Percentiles rank a stretch among this genome's conserved stretches.
These are phyloP conservation scores for Fusarium sp. DNA, from an alignment of 2,329 filamentous ascomycete genomes.

Conservation along the genomic window DNA sequence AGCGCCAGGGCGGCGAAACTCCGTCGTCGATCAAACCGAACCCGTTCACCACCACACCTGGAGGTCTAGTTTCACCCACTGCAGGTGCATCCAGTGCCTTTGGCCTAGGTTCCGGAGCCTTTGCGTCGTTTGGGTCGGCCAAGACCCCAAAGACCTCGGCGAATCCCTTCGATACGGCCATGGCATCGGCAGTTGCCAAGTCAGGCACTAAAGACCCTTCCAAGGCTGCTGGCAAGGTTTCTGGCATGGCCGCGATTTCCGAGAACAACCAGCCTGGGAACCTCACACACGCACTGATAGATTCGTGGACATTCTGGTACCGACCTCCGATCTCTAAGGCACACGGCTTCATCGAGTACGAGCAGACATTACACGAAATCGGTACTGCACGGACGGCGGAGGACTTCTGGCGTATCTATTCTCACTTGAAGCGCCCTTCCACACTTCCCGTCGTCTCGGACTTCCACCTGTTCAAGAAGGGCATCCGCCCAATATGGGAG, in stretches of 20 bases:
- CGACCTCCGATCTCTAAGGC: conserved; percentile 96
- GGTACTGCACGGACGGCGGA: conserved; percentile 85
- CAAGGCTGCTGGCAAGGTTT: conserved; percentile 50
- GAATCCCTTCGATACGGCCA: conserved; percentile 82
- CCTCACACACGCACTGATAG: conserved; percentile 73
- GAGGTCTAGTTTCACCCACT: conserved; percentile 59
- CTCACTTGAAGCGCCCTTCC: conserved; percentile 90
- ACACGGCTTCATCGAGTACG: conserved; percentile 88
- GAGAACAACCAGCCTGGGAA: conserved; percentile 55
- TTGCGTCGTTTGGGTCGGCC: conserved; percentile 84
- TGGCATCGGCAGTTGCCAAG: conserved; percentile 60
- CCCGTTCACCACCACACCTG: conserved; percentile 80
- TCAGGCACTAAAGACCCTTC: conserved; percentile 50
- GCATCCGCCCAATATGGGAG: conserved; percentile 97
- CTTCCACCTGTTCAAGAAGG: conserved; percentile 98
- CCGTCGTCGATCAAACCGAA: conserved; percentile 80
- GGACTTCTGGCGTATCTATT: conserved; percentile 91
- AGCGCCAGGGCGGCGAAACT: conserved; percentile 78
- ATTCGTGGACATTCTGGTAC: conserved; percentile 97
- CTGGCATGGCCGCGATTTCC: conserved; percentile 61
- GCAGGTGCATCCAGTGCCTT: conserved; percentile 88
- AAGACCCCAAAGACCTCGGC: conserved; percentile 91
- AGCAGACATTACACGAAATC: conserved; percentile 92
- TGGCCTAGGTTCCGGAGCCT: conserved; percentile 92
- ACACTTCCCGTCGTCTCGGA: conserved; percentile 91